Conservation (phyloP, 2,329 filamentous ascomycete species). For the Arthrobotrys musiformis region DNA sequence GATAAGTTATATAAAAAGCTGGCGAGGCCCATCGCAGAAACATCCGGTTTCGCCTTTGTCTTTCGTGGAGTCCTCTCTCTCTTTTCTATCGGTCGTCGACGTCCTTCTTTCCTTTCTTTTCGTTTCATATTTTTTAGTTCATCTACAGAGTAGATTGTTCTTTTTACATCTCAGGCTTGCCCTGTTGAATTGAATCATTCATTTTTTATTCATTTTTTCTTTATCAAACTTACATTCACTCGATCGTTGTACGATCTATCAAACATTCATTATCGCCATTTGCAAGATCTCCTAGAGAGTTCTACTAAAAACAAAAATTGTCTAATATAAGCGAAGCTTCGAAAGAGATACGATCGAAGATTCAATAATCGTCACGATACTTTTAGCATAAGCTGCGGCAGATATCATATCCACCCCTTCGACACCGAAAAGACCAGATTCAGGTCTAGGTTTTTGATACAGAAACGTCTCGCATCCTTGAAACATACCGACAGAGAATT, state of each 20-base stretch:
- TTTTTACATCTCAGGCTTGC: slow-evolving; percentile 20
- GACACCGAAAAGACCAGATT: slow-evolving; percentile 15
- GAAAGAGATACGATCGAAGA: slow-evolving; percentile 1
- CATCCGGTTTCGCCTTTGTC: slow-evolving; percentile 20
- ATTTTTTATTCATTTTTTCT: slow-evolving; percentile 12
- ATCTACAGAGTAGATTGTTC: slow-evolving; percentile 47
- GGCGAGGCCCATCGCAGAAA: slow-evolving; percentile 13
- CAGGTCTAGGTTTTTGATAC: slow-evolving; percentile 19
- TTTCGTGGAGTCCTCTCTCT: slow-evolving; percentile 27
- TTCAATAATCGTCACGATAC: neutral
- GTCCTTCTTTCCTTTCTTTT: slow-evolving; percentile 10
- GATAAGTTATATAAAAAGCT: slow-evolving; percentile 38
- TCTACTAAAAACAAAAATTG: neutral
- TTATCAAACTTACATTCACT: slow-evolving; percentile 32
- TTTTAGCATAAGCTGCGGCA: neutral
- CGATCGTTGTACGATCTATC: slow-evolving; percentile 47
- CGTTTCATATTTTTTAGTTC: slow-evolving; percentile 18
- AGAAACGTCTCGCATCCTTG: neutral
- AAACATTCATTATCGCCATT: slow-evolving; percentile 27
- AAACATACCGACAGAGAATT: neutral
- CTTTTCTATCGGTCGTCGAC: slow-evolving; percentile 11
- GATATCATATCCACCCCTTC: slow-evolving; percentile 2
- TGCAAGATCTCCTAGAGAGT: slow-evolving; percentile 15
- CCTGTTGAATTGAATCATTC: too few species aligned
- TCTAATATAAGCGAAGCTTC: neutral